Percentiles rank a stretch among this genome's conserved stretches.
Evolutionary conservation across 192 early-diverging fungal species (phyloP).

Genomic region (Entomortierella chlamydospora): DNA sequence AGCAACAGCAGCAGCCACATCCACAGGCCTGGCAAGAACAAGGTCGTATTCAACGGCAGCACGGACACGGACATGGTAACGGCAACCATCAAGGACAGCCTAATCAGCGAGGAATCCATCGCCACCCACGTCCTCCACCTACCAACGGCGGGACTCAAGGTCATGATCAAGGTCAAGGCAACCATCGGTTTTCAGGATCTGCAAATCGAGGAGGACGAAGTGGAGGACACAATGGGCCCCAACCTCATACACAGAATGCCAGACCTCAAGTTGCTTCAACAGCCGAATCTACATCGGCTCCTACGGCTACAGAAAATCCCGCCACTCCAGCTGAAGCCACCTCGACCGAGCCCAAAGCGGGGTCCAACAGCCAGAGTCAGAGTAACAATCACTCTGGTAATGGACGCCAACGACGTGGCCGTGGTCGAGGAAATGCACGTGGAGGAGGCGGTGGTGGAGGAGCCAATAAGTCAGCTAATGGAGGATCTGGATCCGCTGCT

Average conservation of each 20-base stretch:
- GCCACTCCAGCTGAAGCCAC: not conserved
- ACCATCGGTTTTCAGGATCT: not conserved
- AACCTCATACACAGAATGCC: not conserved
- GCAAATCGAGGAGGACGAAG: not conserved
- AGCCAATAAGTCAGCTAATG: not conserved
- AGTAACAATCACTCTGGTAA: constrained; percentile 1
- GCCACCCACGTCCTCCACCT: constrained; percentile 34
- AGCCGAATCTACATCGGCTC: not conserved
- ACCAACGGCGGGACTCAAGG: constrained; percentile 8
- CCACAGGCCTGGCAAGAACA: constrained; percentile 23
- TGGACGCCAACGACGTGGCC: not conserved
- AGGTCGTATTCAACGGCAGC: constrained; percentile 25
- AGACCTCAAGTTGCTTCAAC: not conserved
- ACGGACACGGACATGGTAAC: constrained; percentile 2
- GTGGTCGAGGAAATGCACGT: not conserved
- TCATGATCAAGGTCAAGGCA: not conserved
- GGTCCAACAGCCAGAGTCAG: not conserved
- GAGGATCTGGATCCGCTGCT: too few species aligned
- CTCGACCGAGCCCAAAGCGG: not conserved
- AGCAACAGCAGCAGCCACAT: constrained; percentile 16
- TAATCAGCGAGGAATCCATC: constrained; percentile 20
- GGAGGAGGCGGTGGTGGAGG: not conserved
- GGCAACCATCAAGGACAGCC: constrained; percentile 6
- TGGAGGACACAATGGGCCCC: too few species aligned
- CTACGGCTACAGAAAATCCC: not conserved